Conservation (phyloP, 1,284 basidiomycete species). For the Phellopilus nigrolimitatus region DNA sequence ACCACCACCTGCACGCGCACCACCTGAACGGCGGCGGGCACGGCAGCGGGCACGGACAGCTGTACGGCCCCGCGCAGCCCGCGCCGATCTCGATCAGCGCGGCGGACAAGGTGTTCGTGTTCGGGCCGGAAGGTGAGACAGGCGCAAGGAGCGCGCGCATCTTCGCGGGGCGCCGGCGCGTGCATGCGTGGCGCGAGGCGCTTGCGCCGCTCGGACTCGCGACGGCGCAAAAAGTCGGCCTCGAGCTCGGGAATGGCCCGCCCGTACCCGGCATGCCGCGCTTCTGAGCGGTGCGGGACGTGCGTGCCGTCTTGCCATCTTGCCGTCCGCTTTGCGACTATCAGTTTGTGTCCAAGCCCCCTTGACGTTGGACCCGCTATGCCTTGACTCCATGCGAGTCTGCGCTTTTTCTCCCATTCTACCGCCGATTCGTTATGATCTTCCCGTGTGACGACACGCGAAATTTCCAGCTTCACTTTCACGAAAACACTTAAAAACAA, state of each 20-base stretch:
- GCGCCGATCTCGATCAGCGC: conserved; percentile 17
- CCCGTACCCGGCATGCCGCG: conserved; percentile 1
- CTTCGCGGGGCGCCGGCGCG: conserved; percentile 45
- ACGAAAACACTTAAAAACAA: no score
- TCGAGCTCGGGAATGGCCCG: conserved; percentile 68
- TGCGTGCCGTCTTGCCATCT: neutral
- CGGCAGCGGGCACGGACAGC: neutral
- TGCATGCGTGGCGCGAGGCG: conserved; percentile 53
- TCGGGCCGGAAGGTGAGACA: conserved; percentile 65
- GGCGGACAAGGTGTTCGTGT: conserved; percentile 61
- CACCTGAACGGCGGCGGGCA: conserved; percentile 11
- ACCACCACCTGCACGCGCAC: conserved; percentile 5
- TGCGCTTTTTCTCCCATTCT: no score
- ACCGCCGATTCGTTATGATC: no score
- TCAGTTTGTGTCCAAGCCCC: no score
- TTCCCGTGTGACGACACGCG: no score
- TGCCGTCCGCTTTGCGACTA: no score
- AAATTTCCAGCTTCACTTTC: no score
- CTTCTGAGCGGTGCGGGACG: conserved; percentile 9
- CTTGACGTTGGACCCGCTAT: no score
- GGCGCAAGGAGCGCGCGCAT: conserved; percentile 54
- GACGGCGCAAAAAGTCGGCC: conserved; percentile 64
- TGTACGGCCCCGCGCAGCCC: conserved; percentile 15
- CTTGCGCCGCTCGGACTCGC: conserved; percentile 60
- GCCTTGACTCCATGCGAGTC: no score